Percentiles rank a stretch among this genome's conserved stretches.
Evolutionary conservation across 2,329 filamentous ascomycete species (phyloP).

Genomic region (Penicillium nordicum): DNA sequence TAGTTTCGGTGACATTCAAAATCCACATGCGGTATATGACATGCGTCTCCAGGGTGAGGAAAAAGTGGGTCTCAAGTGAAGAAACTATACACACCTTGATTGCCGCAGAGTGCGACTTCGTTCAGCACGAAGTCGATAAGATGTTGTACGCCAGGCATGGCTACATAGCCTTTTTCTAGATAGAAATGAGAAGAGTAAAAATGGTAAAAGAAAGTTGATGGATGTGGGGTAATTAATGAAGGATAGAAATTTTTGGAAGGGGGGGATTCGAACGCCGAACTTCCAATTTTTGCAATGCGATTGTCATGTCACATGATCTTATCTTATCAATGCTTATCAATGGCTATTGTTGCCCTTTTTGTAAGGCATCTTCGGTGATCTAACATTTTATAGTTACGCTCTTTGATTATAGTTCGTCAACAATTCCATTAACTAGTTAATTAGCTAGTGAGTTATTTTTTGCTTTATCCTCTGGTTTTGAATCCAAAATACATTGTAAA

Average conservation of each 20-base stretch:
- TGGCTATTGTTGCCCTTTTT: not conserved
- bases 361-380: not conserved
- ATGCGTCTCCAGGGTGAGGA: constrained; percentile 7
- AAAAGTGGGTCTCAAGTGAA: constrained; percentile 23
- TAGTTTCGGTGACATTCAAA: not conserved
- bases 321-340: not conserved
- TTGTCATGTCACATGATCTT: not conserved
- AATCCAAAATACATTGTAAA: not conserved
- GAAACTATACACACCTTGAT: constrained; percentile 50
- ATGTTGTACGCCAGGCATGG: constrained; percentile 54
- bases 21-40: constrained; percentile 5
- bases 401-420: no score
- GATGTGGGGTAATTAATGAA: constrained; percentile 1
- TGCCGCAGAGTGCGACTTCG: constrained; percentile 58
- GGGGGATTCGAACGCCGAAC: constrained; percentile 31
- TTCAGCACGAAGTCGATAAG: constrained; percentile 57
- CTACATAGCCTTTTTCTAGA: constrained; percentile 6
- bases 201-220: not conserved
- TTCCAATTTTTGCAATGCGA: constrained; percentile 8
- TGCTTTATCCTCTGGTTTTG: no score
- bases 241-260: constrained; percentile 16
- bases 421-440: not conserved
- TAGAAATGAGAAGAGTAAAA: not conserved
- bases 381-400: no score
- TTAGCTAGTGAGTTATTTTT: no score